A percentile compares a stretch with the other conserved stretches of the same genome.
Conservation (phyloP, 2,329 filamentous ascomycete species). For the Zasmidium angulare region DNA sequence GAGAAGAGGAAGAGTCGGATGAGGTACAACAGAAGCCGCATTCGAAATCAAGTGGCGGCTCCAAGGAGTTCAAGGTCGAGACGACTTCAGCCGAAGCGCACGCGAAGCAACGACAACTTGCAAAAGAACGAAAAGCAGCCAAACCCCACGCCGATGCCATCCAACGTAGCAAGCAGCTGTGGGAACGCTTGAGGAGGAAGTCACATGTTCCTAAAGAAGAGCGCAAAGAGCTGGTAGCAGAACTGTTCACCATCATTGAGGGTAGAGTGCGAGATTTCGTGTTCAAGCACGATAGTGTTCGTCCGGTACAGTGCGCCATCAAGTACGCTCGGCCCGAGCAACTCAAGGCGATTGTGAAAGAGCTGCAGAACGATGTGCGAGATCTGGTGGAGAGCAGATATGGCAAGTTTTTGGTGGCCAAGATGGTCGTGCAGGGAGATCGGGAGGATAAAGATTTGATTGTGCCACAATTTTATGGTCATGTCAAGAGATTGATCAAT, state of each 20-base stretch:
- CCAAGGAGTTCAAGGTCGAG: conserved; percentile 41
- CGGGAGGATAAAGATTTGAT: conserved; percentile 82
- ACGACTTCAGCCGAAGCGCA: conserved; percentile 82
- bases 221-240: conserved; percentile 78
- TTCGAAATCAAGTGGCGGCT: conserved; percentile 21
- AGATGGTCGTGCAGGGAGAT: conserved; percentile 90
- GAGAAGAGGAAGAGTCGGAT: conserved; percentile 19
- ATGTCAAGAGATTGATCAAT: conserved; percentile 89
- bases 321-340: conserved; percentile 90
- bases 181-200: conserved; percentile 90
- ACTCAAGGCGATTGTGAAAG: conserved; percentile 79
- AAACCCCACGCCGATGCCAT: conserved; percentile 93
- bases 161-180: conserved; percentile 88
- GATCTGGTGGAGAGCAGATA: conserved; percentile 91
- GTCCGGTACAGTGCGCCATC: conserved; percentile 92
- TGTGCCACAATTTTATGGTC: conserved; percentile 91
- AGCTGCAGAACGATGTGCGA: conserved; percentile 81
- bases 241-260: conserved; percentile 88
- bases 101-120: conserved; percentile 85
- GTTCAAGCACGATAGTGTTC: conserved; percentile 97
- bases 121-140: conserved; percentile 82
- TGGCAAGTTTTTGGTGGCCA: conserved; percentile 95
- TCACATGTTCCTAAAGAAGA: conserved; percentile 90
- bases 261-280: conserved; percentile 93
- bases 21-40: conserved; percentile 14